Percentiles rank a stretch among this genome's conserved stretches.
These are phyloP conservation scores for Erigeron canadensis DNA, from an alignment of 129 eudicot species.

Conservation along the genomic window DNA sequence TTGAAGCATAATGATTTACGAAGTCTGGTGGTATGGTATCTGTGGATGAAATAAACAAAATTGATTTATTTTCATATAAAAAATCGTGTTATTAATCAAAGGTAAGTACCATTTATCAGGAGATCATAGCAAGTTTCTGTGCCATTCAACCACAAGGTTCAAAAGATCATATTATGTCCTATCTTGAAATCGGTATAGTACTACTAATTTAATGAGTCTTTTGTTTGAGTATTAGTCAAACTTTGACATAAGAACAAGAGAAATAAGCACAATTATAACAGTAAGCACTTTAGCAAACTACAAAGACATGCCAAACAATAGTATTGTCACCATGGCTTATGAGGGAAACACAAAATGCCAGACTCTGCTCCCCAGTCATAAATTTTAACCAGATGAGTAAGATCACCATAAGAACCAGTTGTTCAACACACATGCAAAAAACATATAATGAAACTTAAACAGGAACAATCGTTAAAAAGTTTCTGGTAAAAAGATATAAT, in stretches of 20 bases:
- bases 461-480: neutral
- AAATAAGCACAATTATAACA: neutral
- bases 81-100: neutral
- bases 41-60: neutral
- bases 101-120: slow-evolving; percentile 7
- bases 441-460: neutral
- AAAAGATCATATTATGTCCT: neutral
- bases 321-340: neutral
- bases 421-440: neutral
- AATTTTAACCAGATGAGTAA: neutral
- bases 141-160: neutral
- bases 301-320: no score
- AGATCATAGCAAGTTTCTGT: slow-evolving; percentile 15
- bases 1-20: neutral
- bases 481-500: neutral
- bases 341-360: neutral
- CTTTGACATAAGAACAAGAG: neutral
- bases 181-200: neutral
- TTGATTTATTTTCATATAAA: neutral
- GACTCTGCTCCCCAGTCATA: neutral
- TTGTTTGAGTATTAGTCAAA: neutral
- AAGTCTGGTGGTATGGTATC: neutral
- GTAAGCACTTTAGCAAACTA: neutral
- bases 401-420: neutral
- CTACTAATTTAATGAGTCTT: neutral